These are phyloP conservation scores for Trichoderma endophyticum DNA, from an alignment of 2,329 filamentous ascomycete genomes.

Conservation along the genomic window DNA sequence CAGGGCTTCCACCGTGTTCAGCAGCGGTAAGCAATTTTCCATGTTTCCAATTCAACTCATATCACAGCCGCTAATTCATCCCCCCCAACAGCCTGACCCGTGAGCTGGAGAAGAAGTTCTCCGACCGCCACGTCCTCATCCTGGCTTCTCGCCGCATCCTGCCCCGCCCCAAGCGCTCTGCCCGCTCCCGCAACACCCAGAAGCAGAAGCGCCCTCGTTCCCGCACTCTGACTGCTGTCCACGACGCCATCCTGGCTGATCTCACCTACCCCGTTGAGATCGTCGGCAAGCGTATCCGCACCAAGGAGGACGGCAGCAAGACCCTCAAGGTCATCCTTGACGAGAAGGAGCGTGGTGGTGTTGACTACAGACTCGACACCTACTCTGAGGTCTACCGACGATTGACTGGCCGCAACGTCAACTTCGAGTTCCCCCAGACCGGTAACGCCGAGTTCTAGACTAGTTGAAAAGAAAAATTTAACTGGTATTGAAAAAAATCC, in stretches of 20 bases:
- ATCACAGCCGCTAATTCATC: background rate
- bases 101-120: slow-evolving; percentile 99
- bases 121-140: slow-evolving; percentile 99
- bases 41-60: background rate
- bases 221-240: slow-evolving; percentile 95
- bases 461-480: slow-evolving; percentile 5
- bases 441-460: slow-evolving; percentile 60
- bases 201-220: slow-evolving; percentile 98
- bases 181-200: slow-evolving; percentile 91
- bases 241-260: slow-evolving; percentile 96
- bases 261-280: slow-evolving; percentile 99
- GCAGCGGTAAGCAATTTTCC: slow-evolving; percentile 76
- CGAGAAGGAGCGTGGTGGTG: slow-evolving; percentile 99
- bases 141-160: slow-evolving; percentile 98
- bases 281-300: slow-evolving; percentile 97
- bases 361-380: slow-evolving; percentile 99
- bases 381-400: slow-evolving; percentile 99
- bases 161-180: slow-evolving; percentile 96
- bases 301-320: slow-evolving; percentile 99
- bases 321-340: slow-evolving; percentile 97
- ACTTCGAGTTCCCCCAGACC: slow-evolving; percentile 97
- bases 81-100: slow-evolving; percentile 74
- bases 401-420: slow-evolving; percentile 91
- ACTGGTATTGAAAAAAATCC: slow-evolving; percentile 10
- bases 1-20: slow-evolving; percentile 98